Conservation (phyloP, 345 rosid genomes). For the Brassica juncea region DNA sequence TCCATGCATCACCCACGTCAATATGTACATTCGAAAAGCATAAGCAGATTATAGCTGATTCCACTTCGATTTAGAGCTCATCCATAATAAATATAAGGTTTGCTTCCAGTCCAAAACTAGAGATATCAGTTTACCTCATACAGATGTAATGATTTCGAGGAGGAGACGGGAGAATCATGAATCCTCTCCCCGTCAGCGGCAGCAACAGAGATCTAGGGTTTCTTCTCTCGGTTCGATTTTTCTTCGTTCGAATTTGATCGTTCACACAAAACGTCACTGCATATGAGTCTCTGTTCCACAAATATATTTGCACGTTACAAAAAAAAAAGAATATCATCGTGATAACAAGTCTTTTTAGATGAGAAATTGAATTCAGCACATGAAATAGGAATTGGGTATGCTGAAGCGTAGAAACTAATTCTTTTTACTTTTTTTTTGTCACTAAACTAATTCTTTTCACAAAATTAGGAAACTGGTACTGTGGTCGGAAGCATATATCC, state of each 20-base stretch:
- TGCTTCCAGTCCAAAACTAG: neutral
- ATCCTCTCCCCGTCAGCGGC: neutral
- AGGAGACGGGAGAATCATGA: neutral
- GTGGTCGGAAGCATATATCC: too few species aligned
- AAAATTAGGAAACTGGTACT: too few species aligned
- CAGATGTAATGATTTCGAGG: neutral
- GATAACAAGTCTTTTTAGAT: too few species aligned
- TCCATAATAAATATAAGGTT: neutral
- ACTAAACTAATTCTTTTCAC: too few species aligned
- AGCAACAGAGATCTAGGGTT: conserved; percentile 25
- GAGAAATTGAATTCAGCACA: too few species aligned
- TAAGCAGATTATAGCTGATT: neutral
- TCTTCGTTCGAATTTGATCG: neutral
- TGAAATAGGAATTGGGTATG: too few species aligned
- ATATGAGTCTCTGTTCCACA: neutral
- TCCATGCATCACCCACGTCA: neutral
- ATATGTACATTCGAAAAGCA: neutral
- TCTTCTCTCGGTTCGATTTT: neutral
- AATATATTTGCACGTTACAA: too few species aligned
- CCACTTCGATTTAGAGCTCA: conserved; percentile 2
- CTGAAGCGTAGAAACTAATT: too few species aligned
- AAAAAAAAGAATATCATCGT: too few species aligned
- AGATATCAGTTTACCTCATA: neutral
- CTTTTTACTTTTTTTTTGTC: too few species aligned
- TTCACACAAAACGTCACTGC: too few species aligned